Base-by-base conservation (phyloP, 129 eudicot species). In the Ambrosia trifida region DNA sequence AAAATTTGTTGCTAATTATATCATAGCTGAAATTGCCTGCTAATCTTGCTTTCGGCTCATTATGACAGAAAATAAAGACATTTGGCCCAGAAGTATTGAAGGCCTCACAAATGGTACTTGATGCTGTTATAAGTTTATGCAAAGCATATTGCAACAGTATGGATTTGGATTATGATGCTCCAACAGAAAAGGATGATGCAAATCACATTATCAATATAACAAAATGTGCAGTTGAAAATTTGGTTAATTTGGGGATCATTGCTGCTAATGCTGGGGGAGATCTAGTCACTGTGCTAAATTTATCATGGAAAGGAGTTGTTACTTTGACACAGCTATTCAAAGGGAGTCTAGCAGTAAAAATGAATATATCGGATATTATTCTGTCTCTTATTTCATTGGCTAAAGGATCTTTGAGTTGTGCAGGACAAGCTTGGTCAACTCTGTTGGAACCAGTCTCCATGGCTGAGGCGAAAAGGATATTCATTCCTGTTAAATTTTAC, bases 221-320 rank as follows among this genome's bases (percentile, higher is more conserved):
- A 59, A 87, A 79, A 69, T 78, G 72, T 56, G 80, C 89, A 0
- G 60, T 94, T 11, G 86, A 87, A 81, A 87, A 69, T 47, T 78
- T 94, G 80, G 87, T 87, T 51, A 87, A 94, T 72, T 65, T 94
- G 83, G 97, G 98, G 14, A 61, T 78, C 59, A 74, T 85, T 78
- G 96, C 97, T 45, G 98, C 93, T 60, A 85, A 84, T 80, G 85
- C 84, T 75, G 98, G 98, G 40, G 98, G 98, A 66, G 86, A 79
- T 83, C 82, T 89, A 66, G 98, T 89, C 10, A 69, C 69, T 66
- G 64, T 94, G 43, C 83, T 94, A 43, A 94, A 94, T 81, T 45
- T 87, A 78, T 90, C 98, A 58, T 89, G 98, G 98, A 94, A 94
- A 94, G 97, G 98, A 50, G 98, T 94, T 43, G 96, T 94, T 71